Evolutionary conservation across 2,329 filamentous ascomycete species (phyloP).

Genomic region (Orbilia ellipsospora): DNA sequence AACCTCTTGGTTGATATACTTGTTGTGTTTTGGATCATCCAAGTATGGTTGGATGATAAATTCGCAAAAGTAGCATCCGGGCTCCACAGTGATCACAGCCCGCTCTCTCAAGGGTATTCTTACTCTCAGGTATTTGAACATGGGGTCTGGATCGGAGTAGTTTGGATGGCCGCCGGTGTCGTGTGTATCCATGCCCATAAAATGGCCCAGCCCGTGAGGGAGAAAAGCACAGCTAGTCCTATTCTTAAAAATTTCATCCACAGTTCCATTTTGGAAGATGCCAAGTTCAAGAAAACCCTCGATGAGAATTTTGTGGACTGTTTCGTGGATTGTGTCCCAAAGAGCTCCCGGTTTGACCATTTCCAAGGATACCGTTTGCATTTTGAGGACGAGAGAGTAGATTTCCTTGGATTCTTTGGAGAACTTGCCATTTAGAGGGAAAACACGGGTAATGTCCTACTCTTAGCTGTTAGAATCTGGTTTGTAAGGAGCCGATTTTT

Average conservation of each 20-base stretch:
- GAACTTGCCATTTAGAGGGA: slow-evolving; percentile 80
- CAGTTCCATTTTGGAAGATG: slow-evolving; percentile 74
- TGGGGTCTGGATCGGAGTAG: slow-evolving; percentile 79
- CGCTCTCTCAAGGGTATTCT: slow-evolving; percentile 79
- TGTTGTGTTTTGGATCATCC: slow-evolving; percentile 75
- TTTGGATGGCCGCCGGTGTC: slow-evolving; percentile 82
- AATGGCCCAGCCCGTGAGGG: slow-evolving; percentile 86
- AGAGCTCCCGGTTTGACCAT: slow-evolving; percentile 77
- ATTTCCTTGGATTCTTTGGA: slow-evolving; percentile 76
- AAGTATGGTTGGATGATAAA: slow-evolving; percentile 88
- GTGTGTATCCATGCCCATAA: slow-evolving; percentile 84
- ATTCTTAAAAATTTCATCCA: slow-evolving; percentile 78
- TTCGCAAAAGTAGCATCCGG: slow-evolving; percentile 89
- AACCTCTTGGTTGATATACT: slow-evolving; percentile 79
- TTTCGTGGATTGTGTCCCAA: slow-evolving; percentile 84
- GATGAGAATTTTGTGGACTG: slow-evolving; percentile 84
- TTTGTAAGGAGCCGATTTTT: slow-evolving; percentile 59
- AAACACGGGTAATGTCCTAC: slow-evolving; percentile 79
- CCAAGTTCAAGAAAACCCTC: slow-evolving; percentile 80
- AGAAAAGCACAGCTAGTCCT: slow-evolving; percentile 91
- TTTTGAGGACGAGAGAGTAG: slow-evolving; percentile 84
- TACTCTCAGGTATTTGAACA: slow-evolving; percentile 89
- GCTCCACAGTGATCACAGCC: slow-evolving; percentile 92
- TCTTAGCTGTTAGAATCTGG: slow-evolving; percentile 63
- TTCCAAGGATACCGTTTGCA: slow-evolving; percentile 82